phyloP scores from a whole-genome alignment of 306 rosid genomes.

The Quercus bicolor region DNA sequence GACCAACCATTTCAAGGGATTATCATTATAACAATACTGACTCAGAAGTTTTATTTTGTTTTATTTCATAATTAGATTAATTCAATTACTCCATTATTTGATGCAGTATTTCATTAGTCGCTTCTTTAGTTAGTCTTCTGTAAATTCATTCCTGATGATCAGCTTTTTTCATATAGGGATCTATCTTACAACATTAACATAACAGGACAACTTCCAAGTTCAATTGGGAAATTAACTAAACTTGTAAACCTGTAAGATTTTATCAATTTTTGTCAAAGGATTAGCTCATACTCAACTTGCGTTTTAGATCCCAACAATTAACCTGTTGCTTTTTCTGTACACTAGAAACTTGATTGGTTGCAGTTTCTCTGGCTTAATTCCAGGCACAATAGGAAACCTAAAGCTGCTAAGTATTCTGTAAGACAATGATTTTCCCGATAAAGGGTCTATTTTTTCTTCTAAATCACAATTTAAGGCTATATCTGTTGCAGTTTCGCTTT shows the following conservation, averaged over 20 bases:
- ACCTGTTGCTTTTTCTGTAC: no score
- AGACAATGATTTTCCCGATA: no score
- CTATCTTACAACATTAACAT: neutral
- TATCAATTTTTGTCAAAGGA: no score
- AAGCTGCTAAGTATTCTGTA: no score
- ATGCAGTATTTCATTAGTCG: neutral
- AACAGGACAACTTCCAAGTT: neutral
- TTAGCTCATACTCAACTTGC: no score
- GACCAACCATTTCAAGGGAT: neutral
- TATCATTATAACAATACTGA: neutral
- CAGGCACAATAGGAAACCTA: no score
- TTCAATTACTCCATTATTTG: neutral
- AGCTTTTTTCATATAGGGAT: neutral
- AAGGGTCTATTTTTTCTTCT: neutral
- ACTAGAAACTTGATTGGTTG: no score
- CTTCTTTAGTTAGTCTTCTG: no score
- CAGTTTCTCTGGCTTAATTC: no score
- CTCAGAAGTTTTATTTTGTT: neutral
- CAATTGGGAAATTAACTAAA: neutral
- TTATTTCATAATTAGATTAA: neutral
- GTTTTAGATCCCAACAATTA: no score
- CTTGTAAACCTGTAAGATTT: neutral
- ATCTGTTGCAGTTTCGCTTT: neutral
- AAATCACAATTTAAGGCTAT: neutral
- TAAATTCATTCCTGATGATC: neutral